Percentiles rank a stretch among this genome's conserved stretches.
These are phyloP conservation scores for Hypsizygus marmoreus DNA, from an alignment of 768 basidiomycete genomes.

Conservation along the genomic window DNA sequence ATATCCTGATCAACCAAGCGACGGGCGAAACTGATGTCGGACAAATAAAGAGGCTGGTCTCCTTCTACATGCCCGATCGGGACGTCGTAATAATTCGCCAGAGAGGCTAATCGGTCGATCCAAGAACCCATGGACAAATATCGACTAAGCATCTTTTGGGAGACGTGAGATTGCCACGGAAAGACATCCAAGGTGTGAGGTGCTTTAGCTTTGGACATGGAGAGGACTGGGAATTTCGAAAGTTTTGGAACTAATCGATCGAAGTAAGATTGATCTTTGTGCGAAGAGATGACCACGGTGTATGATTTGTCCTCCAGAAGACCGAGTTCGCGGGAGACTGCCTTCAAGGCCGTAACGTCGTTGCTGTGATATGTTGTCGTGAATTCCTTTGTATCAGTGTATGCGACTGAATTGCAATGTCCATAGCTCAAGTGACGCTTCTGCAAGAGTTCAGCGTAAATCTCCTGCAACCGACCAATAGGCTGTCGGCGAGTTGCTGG, in stretches of 20 bases:
- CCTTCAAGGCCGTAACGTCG: conserved; percentile 79
- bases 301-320: conserved; percentile 72
- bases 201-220: conserved; percentile 78
- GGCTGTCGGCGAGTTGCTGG: conserved; percentile 84
- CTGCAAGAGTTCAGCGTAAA: conserved; percentile 64
- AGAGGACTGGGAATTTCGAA: conserved; percentile 82
- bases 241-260: conserved; percentile 72
- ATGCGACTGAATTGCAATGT: conserved; percentile 52
- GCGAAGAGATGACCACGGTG: conserved; percentile 82
- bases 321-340: conserved; percentile 85
- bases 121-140: conserved; percentile 79
- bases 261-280: conserved; percentile 82
- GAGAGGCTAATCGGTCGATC: conserved; percentile 76
- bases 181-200: conserved; percentile 80
- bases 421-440: conserved; percentile 48
- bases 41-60: conserved; percentile 84
- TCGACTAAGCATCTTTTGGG: conserved; percentile 79
- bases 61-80: conserved; percentile 92
- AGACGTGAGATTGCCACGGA: conserved; percentile 86
- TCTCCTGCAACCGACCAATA: conserved; percentile 73
- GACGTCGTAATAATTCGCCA: conserved; percentile 90
- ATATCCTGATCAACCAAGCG: conserved; percentile 86
- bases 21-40: conserved; percentile 91
- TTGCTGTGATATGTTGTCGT: conserved; percentile 75
- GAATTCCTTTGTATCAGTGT: conserved; percentile 65